phyloP scores from a whole-genome alignment of 2,329 filamentous ascomycete species.

The Phyllosticta citriasiana region DNA sequence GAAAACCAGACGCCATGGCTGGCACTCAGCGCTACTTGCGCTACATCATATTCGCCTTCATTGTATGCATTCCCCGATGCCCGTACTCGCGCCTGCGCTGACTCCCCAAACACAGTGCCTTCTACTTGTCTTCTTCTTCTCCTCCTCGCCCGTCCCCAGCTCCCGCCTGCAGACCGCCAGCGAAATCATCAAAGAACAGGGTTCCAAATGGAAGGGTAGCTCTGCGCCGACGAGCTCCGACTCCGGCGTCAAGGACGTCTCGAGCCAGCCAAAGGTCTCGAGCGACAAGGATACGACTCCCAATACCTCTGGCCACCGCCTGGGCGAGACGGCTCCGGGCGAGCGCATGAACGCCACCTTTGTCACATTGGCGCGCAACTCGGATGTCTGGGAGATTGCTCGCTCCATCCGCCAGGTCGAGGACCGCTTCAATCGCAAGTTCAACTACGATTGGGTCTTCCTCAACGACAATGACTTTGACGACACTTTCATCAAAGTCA shows the following conservation, averaged over 20 bases:
- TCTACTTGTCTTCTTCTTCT: slow-evolving; percentile 73
- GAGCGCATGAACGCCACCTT: slow-evolving; percentile 94
- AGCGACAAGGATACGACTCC: slow-evolving; percentile 19
- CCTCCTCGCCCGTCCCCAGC: slow-evolving; percentile 41
- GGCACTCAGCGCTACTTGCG: slow-evolving; percentile 62
- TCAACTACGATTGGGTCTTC: slow-evolving; percentile 99
- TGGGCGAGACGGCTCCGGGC: slow-evolving; percentile 45
- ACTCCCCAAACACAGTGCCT: slow-evolving; percentile 39
- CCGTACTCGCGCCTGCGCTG: not conserved
- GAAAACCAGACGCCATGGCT: slow-evolving; percentile 43
- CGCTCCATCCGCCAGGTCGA: slow-evolving; percentile 93
- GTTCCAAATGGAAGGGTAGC: slow-evolving; percentile 11
- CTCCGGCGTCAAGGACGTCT: not conserved
- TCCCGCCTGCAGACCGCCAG: slow-evolving; percentile 21
- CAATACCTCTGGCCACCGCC: slow-evolving; percentile 22
- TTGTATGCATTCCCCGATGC: slow-evolving; percentile 49
- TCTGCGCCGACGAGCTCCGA: slow-evolving; percentile 4
- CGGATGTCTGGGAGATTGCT: slow-evolving; percentile 92
- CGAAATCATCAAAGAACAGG: slow-evolving; percentile 24
- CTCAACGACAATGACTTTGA: slow-evolving; percentile 94
- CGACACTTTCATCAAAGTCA: slow-evolving; percentile 86
- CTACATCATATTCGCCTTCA: slow-evolving; percentile 69
- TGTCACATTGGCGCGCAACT: slow-evolving; percentile 87
- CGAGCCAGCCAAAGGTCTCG: not conserved
- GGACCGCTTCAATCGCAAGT: slow-evolving; percentile 94